phyloP scores from a whole-genome alignment of 495 filamentous ascomycete genomes.

The Amphirosellinia nigrospora region DNA sequence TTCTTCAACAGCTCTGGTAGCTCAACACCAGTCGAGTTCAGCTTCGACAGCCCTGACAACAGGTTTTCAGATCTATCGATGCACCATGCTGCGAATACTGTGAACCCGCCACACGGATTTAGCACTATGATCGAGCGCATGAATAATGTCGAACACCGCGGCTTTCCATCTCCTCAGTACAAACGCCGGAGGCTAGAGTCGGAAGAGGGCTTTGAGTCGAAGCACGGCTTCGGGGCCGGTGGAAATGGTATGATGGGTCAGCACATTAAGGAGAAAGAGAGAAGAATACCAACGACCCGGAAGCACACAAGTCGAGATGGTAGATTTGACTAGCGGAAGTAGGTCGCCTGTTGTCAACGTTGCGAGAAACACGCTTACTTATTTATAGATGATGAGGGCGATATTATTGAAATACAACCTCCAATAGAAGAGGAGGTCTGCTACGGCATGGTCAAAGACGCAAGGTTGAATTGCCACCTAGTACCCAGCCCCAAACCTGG shows the following conservation, averaged over 20 bases:
- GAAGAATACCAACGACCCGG: slow-evolving; percentile 51
- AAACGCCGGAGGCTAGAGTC: slow-evolving; percentile 69
- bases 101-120: slow-evolving; percentile 43
- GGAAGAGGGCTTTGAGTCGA: slow-evolving; percentile 50
- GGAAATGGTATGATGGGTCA: slow-evolving; percentile 66
- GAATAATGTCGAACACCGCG: slow-evolving; percentile 72
- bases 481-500: slow-evolving; percentile 70
- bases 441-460: slow-evolving; percentile 77
- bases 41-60: slow-evolving; percentile 49
- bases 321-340: slow-evolving; percentile 70
- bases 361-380: slow-evolving; percentile 25
- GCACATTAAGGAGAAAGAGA: slow-evolving; percentile 64
- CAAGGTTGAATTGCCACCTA: slow-evolving; percentile 68
- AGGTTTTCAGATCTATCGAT: slow-evolving; percentile 19
- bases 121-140: slow-evolving; percentile 66
- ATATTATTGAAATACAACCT: slow-evolving; percentile 53
- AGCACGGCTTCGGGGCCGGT: slow-evolving; percentile 48
- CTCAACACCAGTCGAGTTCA: slow-evolving; percentile 42
- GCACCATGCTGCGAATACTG: slow-evolving; percentile 13
- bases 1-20: slow-evolving; percentile 28
- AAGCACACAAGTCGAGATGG: slow-evolving; percentile 50
- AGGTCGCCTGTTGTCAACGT: slow-evolving; percentile 6
- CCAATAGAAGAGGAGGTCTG: slow-evolving; percentile 72
- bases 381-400: slow-evolving; percentile 56
- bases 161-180: slow-evolving; percentile 60